Evolutionary conservation across 2,329 filamentous ascomycete genomes (phyloP).

Genomic region (Orbilia quercus): DNA sequence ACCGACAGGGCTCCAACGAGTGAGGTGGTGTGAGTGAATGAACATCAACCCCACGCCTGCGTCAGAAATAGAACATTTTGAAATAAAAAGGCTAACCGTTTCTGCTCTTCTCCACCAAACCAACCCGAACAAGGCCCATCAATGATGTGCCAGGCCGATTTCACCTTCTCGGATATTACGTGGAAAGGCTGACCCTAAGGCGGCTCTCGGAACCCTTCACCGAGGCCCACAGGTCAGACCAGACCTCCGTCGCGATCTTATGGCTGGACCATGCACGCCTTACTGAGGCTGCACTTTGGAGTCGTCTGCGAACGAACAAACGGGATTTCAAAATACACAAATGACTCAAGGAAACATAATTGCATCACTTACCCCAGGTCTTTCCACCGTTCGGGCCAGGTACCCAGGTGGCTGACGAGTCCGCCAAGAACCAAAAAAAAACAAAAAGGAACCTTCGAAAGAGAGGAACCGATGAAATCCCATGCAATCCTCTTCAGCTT

Average conservation of each 20-base stretch:
- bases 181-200: conserved; percentile 56
- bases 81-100: conserved; percentile 24
- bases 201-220: conserved; percentile 33
- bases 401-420: conserved; percentile 29
- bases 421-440: background rate
- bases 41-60: conserved; percentile 39
- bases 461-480: background rate
- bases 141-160: background rate
- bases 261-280: conserved; percentile 2
- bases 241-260: background rate
- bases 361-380: conserved; percentile 27
- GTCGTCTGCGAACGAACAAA: too few species aligned
- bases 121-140: conserved; percentile 38
- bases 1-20: conserved; percentile 25
- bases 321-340: too few species aligned
- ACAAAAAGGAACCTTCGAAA: background rate
- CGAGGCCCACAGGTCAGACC: background rate
- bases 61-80: conserved; percentile 34
- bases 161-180: conserved; percentile 49
- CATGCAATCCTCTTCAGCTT: conserved; percentile 38
- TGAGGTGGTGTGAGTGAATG: conserved; percentile 47
- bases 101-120: conserved; percentile 45
- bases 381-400: background rate
- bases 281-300: conserved; percentile 4
- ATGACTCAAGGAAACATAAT: background rate